Evolutionary conservation across 495 filamentous ascomycete genomes (phyloP).

Genomic region (Daldinia grandis): DNA sequence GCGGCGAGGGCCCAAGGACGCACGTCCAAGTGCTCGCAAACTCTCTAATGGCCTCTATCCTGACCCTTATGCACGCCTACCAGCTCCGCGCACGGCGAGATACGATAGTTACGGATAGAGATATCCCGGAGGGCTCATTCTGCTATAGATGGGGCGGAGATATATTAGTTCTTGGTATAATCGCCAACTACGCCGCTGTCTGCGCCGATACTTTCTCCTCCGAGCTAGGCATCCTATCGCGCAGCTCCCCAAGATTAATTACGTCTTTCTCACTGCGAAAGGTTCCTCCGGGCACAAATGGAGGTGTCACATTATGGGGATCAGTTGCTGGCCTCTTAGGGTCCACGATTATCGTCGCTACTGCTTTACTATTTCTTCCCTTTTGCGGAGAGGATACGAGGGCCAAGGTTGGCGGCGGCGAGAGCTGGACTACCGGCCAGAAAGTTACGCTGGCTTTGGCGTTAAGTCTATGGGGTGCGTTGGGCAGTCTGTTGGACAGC

Average conservation of each 20-base stretch:
- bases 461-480: slow-evolving; percentile 72
- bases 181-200: slow-evolving; percentile 87
- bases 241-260: slow-evolving; percentile 79
- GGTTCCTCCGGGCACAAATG: slow-evolving; percentile 92
- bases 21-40: slow-evolving; percentile 94
- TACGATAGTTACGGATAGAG: slow-evolving; percentile 27
- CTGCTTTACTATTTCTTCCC: slow-evolving; percentile 72
- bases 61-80: slow-evolving; percentile 75
- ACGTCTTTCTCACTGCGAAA: slow-evolving; percentile 76
- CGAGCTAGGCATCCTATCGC: slow-evolving; percentile 91
- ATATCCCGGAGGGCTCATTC: slow-evolving; percentile 45
- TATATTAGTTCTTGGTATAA: slow-evolving; percentile 65
- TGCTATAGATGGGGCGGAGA: slow-evolving; percentile 62
- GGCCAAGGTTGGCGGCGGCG: slow-evolving; percentile 46
- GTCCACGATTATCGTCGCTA: slow-evolving; percentile 72
- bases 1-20: slow-evolving; percentile 81
- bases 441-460: slow-evolving; percentile 65
- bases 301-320: slow-evolving; percentile 80
- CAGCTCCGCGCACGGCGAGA: slow-evolving; percentile 61
- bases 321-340: slow-evolving; percentile 78
- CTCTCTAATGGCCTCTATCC: slow-evolving; percentile 76
- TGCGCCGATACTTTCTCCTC: slow-evolving; percentile 95
- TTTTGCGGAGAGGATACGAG: slow-evolving; percentile 63
- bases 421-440: slow-evolving; percentile 57
- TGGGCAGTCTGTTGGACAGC: slow-evolving; percentile 87